Base-by-base conservation (phyloP, 495 filamentous ascomycete genomes). In the Lophiotrema nucula region DNA sequence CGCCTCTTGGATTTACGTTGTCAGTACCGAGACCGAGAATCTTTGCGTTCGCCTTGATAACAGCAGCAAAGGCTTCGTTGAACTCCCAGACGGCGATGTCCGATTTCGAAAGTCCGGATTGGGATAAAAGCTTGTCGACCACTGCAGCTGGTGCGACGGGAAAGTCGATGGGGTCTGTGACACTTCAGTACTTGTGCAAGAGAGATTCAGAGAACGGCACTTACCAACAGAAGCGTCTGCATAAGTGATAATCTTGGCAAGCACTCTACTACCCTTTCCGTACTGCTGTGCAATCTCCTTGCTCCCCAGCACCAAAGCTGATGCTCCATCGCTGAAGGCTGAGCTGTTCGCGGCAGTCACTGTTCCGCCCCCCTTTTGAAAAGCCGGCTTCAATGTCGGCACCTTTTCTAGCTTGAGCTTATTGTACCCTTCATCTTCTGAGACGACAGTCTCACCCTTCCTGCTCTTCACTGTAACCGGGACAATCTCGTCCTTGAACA, bases 11-110 rank as follows among this genome's bases (percentile, higher is more conserved):
- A 67, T 98, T 98, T 31, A 98, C 88, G 26, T 81, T 87, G 10
- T 85, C 85, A 38, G 79, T 74, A 56, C 91, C 78, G 8, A 97
- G 81, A 28, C 84, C 87, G 22, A 95, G 83, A 57, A 92, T 92
- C 86, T 93, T 88, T 66, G 89, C 87, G 64, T 96, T 97, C 8
- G 92, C 92, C 71, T 92, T 91, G 72, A 96, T 95, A 13, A 97
- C 92, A 0, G 88, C 92, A 13, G 92, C 92, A 70, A 98, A 98
- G 0, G 93, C 93, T 70, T 98, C 93, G 71, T 98, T 98, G 73
- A 98, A 93, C 72, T 98, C 93, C 92, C 92, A 97, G 2, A 96
- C 74, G 2, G 91, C 84, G 19, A 98, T 88, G 64, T 98, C 86
- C 22, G 93, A 85, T 73, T 89, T 87, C 44, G 81, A 87, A 58